phyloP scores from a whole-genome alignment of 2,329 filamentous ascomycete genomes.

The Rhynchosporium graminicola region DNA sequence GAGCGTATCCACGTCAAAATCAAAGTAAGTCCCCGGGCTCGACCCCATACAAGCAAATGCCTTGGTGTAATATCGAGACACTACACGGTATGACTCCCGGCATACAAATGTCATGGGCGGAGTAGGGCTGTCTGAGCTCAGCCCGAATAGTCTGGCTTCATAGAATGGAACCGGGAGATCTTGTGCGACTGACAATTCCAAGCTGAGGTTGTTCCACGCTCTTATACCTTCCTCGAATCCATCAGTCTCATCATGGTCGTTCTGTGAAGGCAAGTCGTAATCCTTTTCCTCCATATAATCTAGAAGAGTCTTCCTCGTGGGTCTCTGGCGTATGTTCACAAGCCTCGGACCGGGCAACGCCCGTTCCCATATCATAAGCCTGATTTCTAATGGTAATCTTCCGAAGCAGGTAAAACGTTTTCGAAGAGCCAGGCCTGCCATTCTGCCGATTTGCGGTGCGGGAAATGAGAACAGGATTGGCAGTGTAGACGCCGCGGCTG shows the following conservation, averaged over 20 bases:
- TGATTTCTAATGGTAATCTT: slow-evolving; percentile 11
- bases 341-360: slow-evolving; percentile 48
- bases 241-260: not conserved
- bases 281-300: slow-evolving; percentile 14
- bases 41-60: slow-evolving; percentile 10
- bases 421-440: not conserved
- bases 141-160: not conserved
- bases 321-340: slow-evolving; percentile 31
- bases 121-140: slow-evolving; percentile 1
- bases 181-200: not conserved
- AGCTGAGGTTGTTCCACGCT: not conserved
- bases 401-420: slow-evolving; percentile 15
- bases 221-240: not conserved
- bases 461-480: too few species aligned
- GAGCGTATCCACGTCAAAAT: slow-evolving; percentile 18
- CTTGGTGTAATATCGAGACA: slow-evolving; percentile 5
- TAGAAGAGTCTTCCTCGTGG: slow-evolving; percentile 13
- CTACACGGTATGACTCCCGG: slow-evolving; percentile 12
- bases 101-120: slow-evolving; percentile 5
- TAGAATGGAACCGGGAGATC: not conserved
- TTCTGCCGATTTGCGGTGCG: not conserved
- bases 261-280: not conserved
- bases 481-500: too few species aligned
- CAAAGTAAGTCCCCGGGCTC: slow-evolving; percentile 10
- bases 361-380: slow-evolving; percentile 46